Evolutionary conservation across 192 early-diverging fungal genomes (phyloP), one percentile per base, ranked within the genome.

Genomic region (Coemansia sp.): DNA sequence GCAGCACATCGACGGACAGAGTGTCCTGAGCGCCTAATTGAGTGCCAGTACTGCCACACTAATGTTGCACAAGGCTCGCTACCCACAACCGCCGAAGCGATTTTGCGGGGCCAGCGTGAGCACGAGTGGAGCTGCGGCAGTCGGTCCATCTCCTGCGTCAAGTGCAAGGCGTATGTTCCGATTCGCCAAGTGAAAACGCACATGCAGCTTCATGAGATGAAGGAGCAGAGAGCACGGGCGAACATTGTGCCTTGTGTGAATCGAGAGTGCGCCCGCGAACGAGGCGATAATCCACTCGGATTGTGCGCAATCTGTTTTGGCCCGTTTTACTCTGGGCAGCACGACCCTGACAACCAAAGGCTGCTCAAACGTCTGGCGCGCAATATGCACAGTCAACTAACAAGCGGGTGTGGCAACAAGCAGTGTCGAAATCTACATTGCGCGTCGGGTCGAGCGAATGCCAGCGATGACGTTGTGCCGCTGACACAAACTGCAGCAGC

Each of bases 91-190:
- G 69, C 87, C 9, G 82, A 88, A 22, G 93, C 94, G 72, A 56
- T 80, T 4, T 71, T 91, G 49, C 69, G 86, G 10, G 87, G 85
- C 11, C 74, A 94, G 28, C 68, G 68, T 46, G 79, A 74, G 12
- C 95, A 97, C 71, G 95, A 97, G 69, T 84, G 84, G 28, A 87
- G 88, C 38, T 97, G 95, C 68, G 95, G 95, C 17, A 84, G 81
- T 23, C 81, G 95, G 31, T 93, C 93, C 1, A 93, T 94, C 46
- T 67, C 78, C 37, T 97, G 93, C 66, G 82, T 83, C 46, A 90
- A 91, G 65, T 97, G 95, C 68, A 68, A 83, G 3, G 63, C 80
- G 37, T 79, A 83, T 19, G 88, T 95, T 14, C 82, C 85, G 28
- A 84, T 97, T 59, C 93, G 91, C 74, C 90, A 94, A 59, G 85